These are phyloP conservation scores for Syncephalis plumigaleata DNA, from an alignment of 371 early-diverging fungal genomes.

Conservation along the genomic window DNA sequence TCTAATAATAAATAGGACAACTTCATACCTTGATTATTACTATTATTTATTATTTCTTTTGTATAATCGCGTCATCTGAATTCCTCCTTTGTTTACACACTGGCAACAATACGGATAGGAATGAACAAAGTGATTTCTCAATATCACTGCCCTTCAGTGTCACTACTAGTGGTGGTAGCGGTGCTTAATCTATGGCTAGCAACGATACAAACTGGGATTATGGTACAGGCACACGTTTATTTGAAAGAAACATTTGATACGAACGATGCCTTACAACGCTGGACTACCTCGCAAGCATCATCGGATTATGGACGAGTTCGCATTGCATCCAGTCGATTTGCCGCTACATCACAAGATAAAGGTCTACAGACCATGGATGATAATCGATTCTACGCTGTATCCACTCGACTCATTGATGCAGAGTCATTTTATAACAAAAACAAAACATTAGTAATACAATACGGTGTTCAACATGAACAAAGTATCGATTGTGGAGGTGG, in stretches of 20 bases:
- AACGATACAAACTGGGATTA: conserved; percentile 9
- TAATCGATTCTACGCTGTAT: conserved; percentile 70
- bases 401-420: conserved; percentile 48
- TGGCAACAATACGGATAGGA: no score
- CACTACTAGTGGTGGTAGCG: no score
- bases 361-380: conserved; percentile 73
- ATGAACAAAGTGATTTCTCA: no score
- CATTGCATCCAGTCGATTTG: conserved; percentile 60
- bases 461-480: conserved; percentile 90
- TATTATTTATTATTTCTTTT: neutral
- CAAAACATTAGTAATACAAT: conserved; percentile 71
- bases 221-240: conserved; percentile 57
- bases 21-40: neutral
- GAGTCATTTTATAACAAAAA: conserved; percentile 52
- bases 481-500: conserved; percentile 93
- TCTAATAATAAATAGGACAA: no score
- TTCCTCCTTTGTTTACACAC: conserved; percentile 25
- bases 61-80: conserved; percentile 26
- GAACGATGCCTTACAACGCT: conserved; percentile 35
- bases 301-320: conserved; percentile 59
- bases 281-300: conserved; percentile 49
- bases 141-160: no score
- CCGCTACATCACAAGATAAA: conserved; percentile 44
- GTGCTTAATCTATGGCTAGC: no score
- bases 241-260: conserved; percentile 72